Percentiles rank a stretch among this genome's conserved stretches.
Evolutionary conservation across 208 protist species (phyloP).

Genomic region (Blechomonas ayalai): DNA sequence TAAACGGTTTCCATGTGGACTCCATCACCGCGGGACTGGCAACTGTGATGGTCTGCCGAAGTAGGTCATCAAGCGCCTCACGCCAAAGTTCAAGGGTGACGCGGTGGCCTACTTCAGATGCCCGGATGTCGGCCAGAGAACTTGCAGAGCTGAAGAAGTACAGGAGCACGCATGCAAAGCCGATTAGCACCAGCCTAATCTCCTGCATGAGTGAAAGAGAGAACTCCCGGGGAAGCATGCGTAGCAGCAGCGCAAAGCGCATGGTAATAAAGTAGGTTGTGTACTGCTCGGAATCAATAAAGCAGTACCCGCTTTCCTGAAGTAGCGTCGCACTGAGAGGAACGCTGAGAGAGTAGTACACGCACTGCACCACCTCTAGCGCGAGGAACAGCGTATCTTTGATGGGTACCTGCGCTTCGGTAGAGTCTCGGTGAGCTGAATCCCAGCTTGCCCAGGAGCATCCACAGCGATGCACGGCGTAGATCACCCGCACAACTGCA

Average conservation of each 20-base stretch:
- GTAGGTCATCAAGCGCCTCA: conserved; percentile 32
- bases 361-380: conserved; percentile 39
- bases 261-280: conserved; percentile 55
- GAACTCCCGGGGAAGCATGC: conserved; percentile 48
- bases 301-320: conserved; percentile 21
- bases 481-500: conserved; percentile 24
- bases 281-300: conserved; percentile 42
- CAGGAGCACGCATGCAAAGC: conserved; percentile 19
- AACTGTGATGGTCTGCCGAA: conserved; percentile 48
- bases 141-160: conserved; percentile 55
- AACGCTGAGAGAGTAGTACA: conserved; percentile 55
- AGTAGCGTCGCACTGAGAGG: conserved; percentile 46
- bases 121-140: conserved; percentile 39
- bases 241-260: conserved; percentile 56
- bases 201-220: conserved; percentile 26
- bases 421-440: background rate
- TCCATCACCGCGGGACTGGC: conserved; percentile 18
- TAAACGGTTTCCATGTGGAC: conserved; percentile 30
- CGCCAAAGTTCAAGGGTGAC: conserved; percentile 26
- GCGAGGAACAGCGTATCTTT: conserved; percentile 57
- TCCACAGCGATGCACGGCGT: conserved; percentile 47
- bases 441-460: conserved; percentile 14
- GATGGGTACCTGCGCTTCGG: conserved; percentile 14
- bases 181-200: conserved; percentile 17
- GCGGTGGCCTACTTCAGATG: conserved; percentile 1